phyloP scores from a whole-genome alignment of 2,329 filamentous ascomycete species.

The Fusarium buxicola region DNA sequence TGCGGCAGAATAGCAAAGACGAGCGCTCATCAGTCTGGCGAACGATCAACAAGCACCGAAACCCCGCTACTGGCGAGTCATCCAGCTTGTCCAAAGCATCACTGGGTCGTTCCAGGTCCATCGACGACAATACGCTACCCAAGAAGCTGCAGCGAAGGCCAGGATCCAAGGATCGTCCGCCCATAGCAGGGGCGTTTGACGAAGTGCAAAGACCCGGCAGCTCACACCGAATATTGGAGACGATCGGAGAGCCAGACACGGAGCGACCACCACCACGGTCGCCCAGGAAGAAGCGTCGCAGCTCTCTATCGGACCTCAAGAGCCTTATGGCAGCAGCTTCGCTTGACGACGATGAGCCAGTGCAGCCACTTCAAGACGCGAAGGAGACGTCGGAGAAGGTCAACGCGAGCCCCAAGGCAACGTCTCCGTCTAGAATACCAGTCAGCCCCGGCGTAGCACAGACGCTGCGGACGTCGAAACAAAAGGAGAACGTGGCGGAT shows the following conservation, averaged over 20 bases:
- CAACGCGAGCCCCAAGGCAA: slow-evolving; percentile 61
- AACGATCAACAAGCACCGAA: slow-evolving; percentile 85
- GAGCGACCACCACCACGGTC: slow-evolving; percentile 55
- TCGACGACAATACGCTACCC: slow-evolving; percentile 71
- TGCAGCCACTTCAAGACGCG: slow-evolving; percentile 64
- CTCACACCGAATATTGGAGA: slow-evolving; percentile 67
- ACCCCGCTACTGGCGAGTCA: slow-evolving; percentile 68
- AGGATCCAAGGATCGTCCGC: slow-evolving; percentile 69
- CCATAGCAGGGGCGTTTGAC: slow-evolving; percentile 72
- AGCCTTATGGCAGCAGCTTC: slow-evolving; percentile 72
- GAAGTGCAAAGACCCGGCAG: slow-evolving; percentile 67
- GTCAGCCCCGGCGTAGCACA: slow-evolving; percentile 59
- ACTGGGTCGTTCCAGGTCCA: slow-evolving; percentile 78
- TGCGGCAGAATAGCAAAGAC: slow-evolving; percentile 82
- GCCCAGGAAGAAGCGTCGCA: slow-evolving; percentile 84
- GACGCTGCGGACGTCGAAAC: slow-evolving; percentile 56
- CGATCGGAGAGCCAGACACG: slow-evolving; percentile 68
- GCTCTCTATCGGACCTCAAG: slow-evolving; percentile 89
- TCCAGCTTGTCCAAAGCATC: slow-evolving; percentile 75
- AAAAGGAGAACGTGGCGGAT: slow-evolving; percentile 57
- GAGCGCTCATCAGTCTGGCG: slow-evolving; percentile 85
- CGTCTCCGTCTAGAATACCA: slow-evolving; percentile 63
- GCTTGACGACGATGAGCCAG: slow-evolving; percentile 54
- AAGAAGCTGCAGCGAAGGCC: slow-evolving; percentile 58
- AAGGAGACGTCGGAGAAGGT: slow-evolving; percentile 67